Conservation (phyloP, 2,329 filamentous ascomycete genomes). For the Hysterium pulicare region DNA sequence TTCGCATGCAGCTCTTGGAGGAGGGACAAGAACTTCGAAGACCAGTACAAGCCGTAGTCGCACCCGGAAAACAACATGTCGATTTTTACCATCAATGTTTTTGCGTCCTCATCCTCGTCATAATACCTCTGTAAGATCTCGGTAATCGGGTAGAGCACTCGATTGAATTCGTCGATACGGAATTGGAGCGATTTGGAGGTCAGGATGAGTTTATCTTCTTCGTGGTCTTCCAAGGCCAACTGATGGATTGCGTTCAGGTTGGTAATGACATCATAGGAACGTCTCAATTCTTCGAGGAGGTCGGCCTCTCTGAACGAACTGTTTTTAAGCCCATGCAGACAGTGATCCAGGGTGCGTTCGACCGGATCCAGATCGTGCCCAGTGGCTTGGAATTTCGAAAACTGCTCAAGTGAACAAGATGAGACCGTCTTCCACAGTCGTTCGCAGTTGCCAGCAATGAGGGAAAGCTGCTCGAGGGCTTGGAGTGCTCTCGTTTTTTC, state of each 20-base stretch:
- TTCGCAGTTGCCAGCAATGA: constrained; percentile 78
- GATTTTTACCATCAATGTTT: neutral
- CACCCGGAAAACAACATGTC: neutral
- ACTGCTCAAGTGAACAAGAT: constrained; percentile 72
- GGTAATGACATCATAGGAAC: constrained; percentile 78
- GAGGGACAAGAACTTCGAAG: neutral
- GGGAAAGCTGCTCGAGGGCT: constrained; percentile 77
- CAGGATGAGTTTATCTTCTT: neutral
- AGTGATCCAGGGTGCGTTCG: constrained; percentile 79
- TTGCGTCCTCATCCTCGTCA: constrained; percentile 43
- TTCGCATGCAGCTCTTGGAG: constrained; percentile 17
- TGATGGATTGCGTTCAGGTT: constrained; percentile 69
- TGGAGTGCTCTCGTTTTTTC: constrained; percentile 61
- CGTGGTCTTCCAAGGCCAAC: neutral
- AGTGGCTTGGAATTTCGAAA: constrained; percentile 62
- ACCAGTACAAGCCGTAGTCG: neutral
- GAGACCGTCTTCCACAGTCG: constrained; percentile 77
- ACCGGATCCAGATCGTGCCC: constrained; percentile 87
- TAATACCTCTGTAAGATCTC: constrained; percentile 66
- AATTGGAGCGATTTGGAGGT: constrained; percentile 52
- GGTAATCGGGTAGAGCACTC: constrained; percentile 64
- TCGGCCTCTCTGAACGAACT: constrained; percentile 81
- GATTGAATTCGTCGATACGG: constrained; percentile 72
- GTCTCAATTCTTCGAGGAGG: constrained; percentile 75
- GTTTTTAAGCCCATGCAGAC: constrained; percentile 76